Base-by-base conservation (phyloP, 305 asterid species). In the Fraxinus velutina region DNA sequence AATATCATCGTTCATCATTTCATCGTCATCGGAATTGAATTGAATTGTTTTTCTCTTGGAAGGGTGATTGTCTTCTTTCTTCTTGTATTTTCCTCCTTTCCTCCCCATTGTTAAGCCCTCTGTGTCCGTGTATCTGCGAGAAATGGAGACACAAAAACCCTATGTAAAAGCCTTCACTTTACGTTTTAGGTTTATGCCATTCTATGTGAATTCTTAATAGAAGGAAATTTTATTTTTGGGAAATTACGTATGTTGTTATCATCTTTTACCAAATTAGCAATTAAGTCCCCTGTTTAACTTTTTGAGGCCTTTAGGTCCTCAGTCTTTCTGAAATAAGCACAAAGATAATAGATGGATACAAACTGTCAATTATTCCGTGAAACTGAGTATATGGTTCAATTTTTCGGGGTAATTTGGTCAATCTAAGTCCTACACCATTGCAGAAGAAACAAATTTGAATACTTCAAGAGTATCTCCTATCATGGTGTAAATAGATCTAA, bases 1-100 rank as follows among this genome's bases (percentile, higher is more conserved):
- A 77, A 91, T 90, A 73, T 90, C 93, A 29, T 91, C 96, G 47
- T 91, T 77, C 91, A 89, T 81, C 93, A 85, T 90, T 75, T 89
- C 92, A 73, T 89, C 92, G 34, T 86, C 86, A 66, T 83, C 91
- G 44, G 86, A 83, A 80, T 70, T 42, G 36, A 83, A 81, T 37
- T 17, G 80, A 80, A 57, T n/a, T 0, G 85, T 37, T 0, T 75
- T 86, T n/a, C 83, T 88, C 86, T 79, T 88, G 10, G 37, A 70
- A 27, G 39, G 78, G 33, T 17, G 79, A 50, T 8, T 74, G 17
- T 71, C 80, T 64, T 83, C 93, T 88, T 85, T 91, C 88, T 47
- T 91, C 86, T 84, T 87, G 86, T 4, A 87, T 82, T 89, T 90
- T 75, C 92, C 92, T 29, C 84, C 82, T 57, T 88, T 88, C 72